These are phyloP conservation scores for Fusarium sp. DNA, from an alignment of 2,329 filamentous ascomycete species.

Conservation along the genomic window DNA sequence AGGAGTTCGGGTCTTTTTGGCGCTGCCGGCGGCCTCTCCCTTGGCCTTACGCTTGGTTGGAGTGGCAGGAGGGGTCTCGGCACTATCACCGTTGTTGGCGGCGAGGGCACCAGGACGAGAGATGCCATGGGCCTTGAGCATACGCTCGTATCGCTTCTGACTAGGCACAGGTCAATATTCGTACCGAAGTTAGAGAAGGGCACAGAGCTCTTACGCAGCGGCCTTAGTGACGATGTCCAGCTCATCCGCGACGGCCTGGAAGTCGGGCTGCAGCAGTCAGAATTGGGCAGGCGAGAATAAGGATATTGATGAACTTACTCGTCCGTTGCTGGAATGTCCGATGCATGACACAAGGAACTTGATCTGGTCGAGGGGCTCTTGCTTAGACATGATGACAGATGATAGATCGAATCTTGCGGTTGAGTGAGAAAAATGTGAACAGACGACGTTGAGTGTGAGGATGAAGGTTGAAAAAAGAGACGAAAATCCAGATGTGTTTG, in stretches of 20 bases:
- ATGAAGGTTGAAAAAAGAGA: not conserved
- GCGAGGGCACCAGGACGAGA: conserved; percentile 31
- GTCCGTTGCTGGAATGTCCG: conserved; percentile 68
- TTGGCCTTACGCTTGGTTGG: conserved; percentile 50
- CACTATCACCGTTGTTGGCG: not conserved
- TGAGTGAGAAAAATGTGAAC: not conserved
- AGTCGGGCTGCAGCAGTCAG: conserved; percentile 67
- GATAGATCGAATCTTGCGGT: conserved; percentile 15
- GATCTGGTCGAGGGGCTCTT: conserved; percentile 67
- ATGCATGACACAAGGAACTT: conserved; percentile 76
- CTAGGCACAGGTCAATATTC: conserved; percentile 53
- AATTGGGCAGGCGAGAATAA: not conserved
- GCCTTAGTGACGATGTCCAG: conserved; percentile 72
- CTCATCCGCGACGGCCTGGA: conserved; percentile 72
- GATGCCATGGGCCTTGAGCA: conserved; percentile 70
- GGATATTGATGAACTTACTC: conserved; percentile 56
- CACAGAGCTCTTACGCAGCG: conserved; percentile 69
- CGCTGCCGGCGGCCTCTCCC: conserved; percentile 33
- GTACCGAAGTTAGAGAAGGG: not conserved
- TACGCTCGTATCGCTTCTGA: conserved; percentile 75
- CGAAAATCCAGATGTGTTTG: not conserved
- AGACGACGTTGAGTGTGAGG: not conserved
- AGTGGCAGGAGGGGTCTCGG: conserved; percentile 27
- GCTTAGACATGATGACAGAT: conserved; percentile 60
- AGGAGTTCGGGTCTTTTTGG: conserved; percentile 45